Evolutionary conservation across 2,329 filamentous ascomycete species (phyloP).

Genomic region (Aspergillus jensenii): DNA sequence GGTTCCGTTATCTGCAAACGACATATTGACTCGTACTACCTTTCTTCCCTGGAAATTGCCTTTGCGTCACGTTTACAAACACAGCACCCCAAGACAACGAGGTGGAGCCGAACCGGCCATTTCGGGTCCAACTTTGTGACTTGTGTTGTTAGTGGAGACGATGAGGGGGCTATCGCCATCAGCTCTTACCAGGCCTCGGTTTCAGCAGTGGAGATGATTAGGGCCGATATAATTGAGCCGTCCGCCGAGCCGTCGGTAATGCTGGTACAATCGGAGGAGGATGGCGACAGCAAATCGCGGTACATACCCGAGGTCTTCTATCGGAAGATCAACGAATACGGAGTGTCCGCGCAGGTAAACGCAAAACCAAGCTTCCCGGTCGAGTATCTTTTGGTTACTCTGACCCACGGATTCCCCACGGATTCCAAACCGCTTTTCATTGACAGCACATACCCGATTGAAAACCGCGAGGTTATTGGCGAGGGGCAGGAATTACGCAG

Average conservation of each 20-base stretch:
- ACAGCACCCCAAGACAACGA: conserved; percentile 57
- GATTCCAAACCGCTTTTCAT: conserved; percentile 75
- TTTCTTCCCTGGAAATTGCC: conserved; percentile 87
- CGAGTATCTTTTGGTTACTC: conserved; percentile 91
- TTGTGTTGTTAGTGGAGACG: conserved; percentile 91
- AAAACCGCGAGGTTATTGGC: conserved; percentile 85
- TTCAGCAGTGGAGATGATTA: conserved; percentile 93
- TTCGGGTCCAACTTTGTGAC: conserved; percentile 96
- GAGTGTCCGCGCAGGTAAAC: conserved; percentile 93
- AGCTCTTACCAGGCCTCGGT: conserved; percentile 94
- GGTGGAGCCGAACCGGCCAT: conserved; percentile 92
- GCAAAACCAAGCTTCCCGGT: conserved; percentile 95
- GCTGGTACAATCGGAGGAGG: conserved; percentile 90
- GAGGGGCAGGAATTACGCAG: conserved; percentile 76
- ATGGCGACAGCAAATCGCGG: conserved; percentile 64
- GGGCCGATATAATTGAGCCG: conserved; percentile 90
- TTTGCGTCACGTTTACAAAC: conserved; percentile 69
- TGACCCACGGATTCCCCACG: conserved; percentile 94
- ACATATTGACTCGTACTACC: conserved; percentile 90
- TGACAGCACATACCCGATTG: conserved; percentile 74
- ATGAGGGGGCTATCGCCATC: conserved; percentile 81
- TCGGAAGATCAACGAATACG: conserved; percentile 92
- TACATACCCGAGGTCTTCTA: conserved; percentile 99
- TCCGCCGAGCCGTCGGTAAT: conserved; percentile 91
- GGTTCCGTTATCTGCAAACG: conserved; percentile 91